Evolutionary conservation across 1,284 basidiomycete genomes (phyloP).

Genomic region (Pascua guehoae): DNA sequence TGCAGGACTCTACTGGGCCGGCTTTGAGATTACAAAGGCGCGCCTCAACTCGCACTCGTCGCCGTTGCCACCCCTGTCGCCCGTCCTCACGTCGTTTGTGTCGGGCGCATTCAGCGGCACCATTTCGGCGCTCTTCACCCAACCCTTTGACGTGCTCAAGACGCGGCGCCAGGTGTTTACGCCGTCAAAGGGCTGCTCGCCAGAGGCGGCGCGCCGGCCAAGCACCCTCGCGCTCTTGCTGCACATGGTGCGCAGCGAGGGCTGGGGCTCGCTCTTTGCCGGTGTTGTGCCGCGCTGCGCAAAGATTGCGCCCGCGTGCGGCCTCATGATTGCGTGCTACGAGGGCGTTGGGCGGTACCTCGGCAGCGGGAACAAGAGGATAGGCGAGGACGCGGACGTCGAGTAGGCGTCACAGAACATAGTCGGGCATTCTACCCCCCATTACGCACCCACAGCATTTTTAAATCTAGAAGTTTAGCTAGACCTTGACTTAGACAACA

Average conservation of each 20-base stretch:
- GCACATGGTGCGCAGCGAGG: constrained; percentile 74
- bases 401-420: not conserved
- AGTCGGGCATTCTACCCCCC: not conserved
- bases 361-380: constrained; percentile 21
- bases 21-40: constrained; percentile 46
- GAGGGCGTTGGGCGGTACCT: constrained; percentile 61
- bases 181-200: constrained; percentile 58
- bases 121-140: constrained; percentile 80
- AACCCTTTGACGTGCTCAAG: constrained; percentile 95
- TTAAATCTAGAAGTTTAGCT: not conserved
- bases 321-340: constrained; percentile 77
- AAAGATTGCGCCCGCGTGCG: constrained; percentile 98
- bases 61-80: constrained; percentile 29
- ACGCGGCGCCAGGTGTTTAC: constrained; percentile 75
- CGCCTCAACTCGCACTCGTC: constrained; percentile 32
- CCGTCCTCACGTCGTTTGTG: constrained; percentile 41
- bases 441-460: not conserved
- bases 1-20: constrained; percentile 49
- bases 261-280: constrained; percentile 71
- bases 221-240: constrained; percentile 61
- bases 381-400: not conserved
- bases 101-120: constrained; percentile 47
- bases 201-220: constrained; percentile 36
- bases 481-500: constrained; percentile 8
- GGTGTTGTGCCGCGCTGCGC: constrained; percentile 83